Evolutionary conservation across 208 protist genomes (phyloP).

Genomic region (Histomonas meleagridis): DNA sequence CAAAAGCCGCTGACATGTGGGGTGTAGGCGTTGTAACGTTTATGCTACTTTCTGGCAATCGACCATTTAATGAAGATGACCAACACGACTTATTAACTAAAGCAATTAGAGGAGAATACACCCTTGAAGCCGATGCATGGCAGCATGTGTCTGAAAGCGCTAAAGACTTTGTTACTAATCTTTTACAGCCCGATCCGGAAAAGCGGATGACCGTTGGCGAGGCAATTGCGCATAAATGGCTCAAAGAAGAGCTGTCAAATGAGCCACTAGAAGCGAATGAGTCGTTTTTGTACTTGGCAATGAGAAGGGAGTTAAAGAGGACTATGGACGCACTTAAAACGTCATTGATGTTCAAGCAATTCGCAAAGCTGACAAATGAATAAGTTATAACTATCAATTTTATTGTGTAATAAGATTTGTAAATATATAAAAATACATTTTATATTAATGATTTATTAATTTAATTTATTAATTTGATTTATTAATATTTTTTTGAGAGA

Average conservation of each 20-base stretch:
- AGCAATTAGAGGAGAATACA: background rate
- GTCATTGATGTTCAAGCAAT: background rate
- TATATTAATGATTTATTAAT: too few species aligned
- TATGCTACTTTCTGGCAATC: background rate
- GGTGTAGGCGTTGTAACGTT: background rate
- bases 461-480: too few species aligned
- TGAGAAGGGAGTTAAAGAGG: background rate
- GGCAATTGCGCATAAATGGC: too few species aligned
- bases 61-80: background rate
- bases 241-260: too few species aligned
- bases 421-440: too few species aligned
- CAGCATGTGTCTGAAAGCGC: background rate
- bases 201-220: too few species aligned
- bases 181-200: too few species aligned
- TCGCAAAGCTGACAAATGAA: background rate
- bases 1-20: background rate
- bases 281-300: too few species aligned
- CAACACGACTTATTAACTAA: background rate
- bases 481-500: too few species aligned
- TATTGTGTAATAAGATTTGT: too few species aligned
- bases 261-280: too few species aligned
- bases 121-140: background rate
- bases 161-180: background rate
- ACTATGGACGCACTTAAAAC: background rate
- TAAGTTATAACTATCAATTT: too few species aligned